A percentile compares a stretch with the other conserved stretches of the same genome.
Conservation (phyloP, 106 monocot species). For the Iris macrosiphon region DNA sequence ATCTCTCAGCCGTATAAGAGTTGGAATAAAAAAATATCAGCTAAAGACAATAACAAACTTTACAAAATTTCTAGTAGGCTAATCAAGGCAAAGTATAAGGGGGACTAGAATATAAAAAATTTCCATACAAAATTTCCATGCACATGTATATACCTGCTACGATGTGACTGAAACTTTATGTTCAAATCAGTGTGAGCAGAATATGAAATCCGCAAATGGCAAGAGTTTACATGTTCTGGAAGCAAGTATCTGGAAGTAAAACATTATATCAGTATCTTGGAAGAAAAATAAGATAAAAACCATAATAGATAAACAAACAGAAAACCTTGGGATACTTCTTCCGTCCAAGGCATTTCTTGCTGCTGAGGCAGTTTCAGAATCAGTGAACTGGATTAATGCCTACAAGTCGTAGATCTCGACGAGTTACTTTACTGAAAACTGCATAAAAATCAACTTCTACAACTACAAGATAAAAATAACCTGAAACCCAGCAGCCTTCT, state of each 20-base stretch:
- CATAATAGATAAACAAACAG: not conserved
- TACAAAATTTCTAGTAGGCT: too few relatives aligned
- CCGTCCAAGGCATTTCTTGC: slow-evolving; percentile 75
- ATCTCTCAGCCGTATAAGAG: too few relatives aligned
- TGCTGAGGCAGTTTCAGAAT: slow-evolving; percentile 50
- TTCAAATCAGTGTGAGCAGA: slow-evolving; percentile 98
- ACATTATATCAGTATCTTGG: slow-evolving; percentile 5
- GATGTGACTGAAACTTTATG: slow-evolving; percentile 97
- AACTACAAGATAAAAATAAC: slow-evolving; percentile 7
- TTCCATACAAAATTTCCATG: not conserved
- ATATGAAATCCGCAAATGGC: slow-evolving; percentile 83
- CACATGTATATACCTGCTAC: slow-evolving; percentile 70
- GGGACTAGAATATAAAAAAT: too few relatives aligned
- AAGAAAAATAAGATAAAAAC: not conserved
- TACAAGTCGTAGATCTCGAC: slow-evolving; percentile 7
- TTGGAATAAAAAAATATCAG: too few relatives aligned
- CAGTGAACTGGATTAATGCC: slow-evolving; percentile 76
- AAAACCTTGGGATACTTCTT: slow-evolving; percentile 74
- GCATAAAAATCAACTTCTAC: not conserved
- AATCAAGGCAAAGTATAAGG: too few relatives aligned
- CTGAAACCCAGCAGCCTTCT: slow-evolving; percentile 83
- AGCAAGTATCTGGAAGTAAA: slow-evolving; percentile 69
- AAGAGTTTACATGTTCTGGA: slow-evolving; percentile 75
- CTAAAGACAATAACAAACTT: too few relatives aligned
- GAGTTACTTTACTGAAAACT: not conserved